These are phyloP conservation scores for Grosmannia penicillata DNA, from an alignment of 2,329 filamentous ascomycete genomes.

Conservation along the genomic window DNA sequence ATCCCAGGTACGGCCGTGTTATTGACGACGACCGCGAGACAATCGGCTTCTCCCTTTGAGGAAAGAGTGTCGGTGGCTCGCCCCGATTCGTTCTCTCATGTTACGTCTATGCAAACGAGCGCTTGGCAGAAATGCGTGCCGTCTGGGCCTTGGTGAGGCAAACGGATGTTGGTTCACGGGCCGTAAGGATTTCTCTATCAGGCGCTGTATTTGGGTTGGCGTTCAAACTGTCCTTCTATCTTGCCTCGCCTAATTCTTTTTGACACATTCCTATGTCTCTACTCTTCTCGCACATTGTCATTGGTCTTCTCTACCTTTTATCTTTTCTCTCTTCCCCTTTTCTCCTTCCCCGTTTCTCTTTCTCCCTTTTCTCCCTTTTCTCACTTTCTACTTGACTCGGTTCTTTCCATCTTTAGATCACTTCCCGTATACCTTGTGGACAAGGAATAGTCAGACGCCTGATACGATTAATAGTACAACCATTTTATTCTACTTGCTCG, in stretches of 20 bases:
- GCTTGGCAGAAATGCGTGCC: no score
- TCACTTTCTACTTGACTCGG: not conserved
- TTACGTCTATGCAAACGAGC: not conserved
- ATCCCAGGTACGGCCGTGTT: constrained; percentile 43
- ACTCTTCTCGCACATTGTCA: not conserved
- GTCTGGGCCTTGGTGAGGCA: not conserved
- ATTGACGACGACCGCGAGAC: constrained; percentile 45
- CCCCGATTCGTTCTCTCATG: not conserved
- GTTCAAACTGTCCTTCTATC: not conserved
- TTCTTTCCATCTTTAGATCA: not conserved
- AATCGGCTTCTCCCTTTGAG: constrained; percentile 35
- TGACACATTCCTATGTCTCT: not conserved
- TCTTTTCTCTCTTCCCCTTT: not conserved
- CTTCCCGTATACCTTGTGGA: no score
- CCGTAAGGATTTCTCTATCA: not conserved
- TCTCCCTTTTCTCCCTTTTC: not conserved
- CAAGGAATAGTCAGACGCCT: not conserved
- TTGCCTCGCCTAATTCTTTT: not conserved
- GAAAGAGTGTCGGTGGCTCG: not conserved
- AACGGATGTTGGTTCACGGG: not conserved
- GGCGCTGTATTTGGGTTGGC: not conserved
- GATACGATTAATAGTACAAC: not conserved
- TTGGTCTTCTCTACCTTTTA: not conserved
- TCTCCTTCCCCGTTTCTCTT: not conserved
- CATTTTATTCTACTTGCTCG: not conserved